Base-by-base conservation (phyloP, 768 basidiomycete species). In the Hypsizygus marmoreus region DNA sequence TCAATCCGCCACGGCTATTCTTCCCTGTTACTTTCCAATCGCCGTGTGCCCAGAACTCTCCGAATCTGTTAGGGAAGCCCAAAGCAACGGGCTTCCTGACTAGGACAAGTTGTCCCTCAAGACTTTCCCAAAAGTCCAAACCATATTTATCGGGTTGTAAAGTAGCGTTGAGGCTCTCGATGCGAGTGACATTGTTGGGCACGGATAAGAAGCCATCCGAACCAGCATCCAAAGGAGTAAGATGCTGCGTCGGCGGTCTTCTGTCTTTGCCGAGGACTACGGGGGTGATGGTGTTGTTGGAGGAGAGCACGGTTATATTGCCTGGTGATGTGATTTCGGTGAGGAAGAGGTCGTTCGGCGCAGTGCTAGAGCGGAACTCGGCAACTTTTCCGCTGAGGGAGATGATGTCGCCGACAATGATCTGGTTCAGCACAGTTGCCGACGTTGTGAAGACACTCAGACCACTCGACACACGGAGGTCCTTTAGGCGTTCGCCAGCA, bases 61-160 rank as follows among this genome's bases (percentile, higher is more conserved):
- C 75, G 53, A 72, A 81, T 22, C 56, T 64, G 51, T 80, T 81
- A 23, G 71, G 70, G 56, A 82, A 83, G 45, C 72, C 65, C 4
- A 75, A 55, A 3, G 76, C 70, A 4, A 67, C 60, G 2, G 82
- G 81, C 4, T 61, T 66, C 4, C 69, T 74, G 17, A 83, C 66
- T 0, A 72, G 73, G 17, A 85, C 81, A 3, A 84, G 64, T 53
- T 78, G 74, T 2, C 81, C 80, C 48, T 81, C 77, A 8, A 85
- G 68, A 54, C 77, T 80, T 56, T 79, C 73, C 81, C 81, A 85
- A 55, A 85, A 84, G 56, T 84, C 82, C 25, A 83, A 57, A 6
- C 81, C 83, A 46, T 68, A 83, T 33, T 67, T 61, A 20, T 74
- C 68, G 2, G 81, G 81, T 40, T 73, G 70, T 29, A 82, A 58